These are phyloP conservation scores for Aspergillus alliaceus DNA, from an alignment of 2,329 filamentous ascomycete genomes.

Conservation along the genomic window DNA sequence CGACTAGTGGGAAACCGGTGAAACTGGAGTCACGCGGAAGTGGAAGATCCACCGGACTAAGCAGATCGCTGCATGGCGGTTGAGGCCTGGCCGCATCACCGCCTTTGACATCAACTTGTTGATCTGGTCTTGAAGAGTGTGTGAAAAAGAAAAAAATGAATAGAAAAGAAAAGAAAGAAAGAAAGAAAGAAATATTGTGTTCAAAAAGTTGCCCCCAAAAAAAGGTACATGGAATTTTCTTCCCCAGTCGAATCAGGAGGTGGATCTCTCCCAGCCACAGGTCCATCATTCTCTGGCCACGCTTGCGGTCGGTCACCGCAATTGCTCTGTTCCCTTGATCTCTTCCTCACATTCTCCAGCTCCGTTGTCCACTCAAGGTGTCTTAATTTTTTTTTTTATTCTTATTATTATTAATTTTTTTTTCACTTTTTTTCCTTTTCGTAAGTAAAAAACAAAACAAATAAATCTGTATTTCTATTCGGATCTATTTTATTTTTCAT, in stretches of 20 bases:
- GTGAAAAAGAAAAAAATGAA: neutral
- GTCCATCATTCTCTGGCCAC: slow-evolving; percentile 5
- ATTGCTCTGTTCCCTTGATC: slow-evolving; percentile 4
- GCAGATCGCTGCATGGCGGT: slow-evolving; percentile 21
- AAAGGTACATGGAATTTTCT: neutral
- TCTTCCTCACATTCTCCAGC: neutral
- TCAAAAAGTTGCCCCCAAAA: neutral
- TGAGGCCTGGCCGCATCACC: slow-evolving; percentile 18
- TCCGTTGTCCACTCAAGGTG: slow-evolving; percentile 1
- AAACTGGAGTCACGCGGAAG: slow-evolving; percentile 7
- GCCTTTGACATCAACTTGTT: slow-evolving; percentile 21
- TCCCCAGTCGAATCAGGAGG: neutral
- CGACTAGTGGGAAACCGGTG: neutral
- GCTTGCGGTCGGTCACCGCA: slow-evolving; percentile 13
- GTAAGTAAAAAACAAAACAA: too few species aligned
- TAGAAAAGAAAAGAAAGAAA: neutral
- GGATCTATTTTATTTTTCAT: neutral
- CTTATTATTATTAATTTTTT: slow-evolving; percentile 1
- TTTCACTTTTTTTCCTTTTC: neutral
- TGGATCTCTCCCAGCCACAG: neutral
- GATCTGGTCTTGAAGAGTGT: too few species aligned
- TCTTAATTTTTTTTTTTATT: neutral
- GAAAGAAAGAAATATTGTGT: neutral
- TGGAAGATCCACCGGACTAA: slow-evolving; percentile 3
- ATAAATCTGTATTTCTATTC: too few species aligned